Evolutionary conservation across 2,329 filamentous ascomycete species (phyloP), one percentile per base, ranked within the genome.

Genomic region (Chalaropsis ovoidea): DNA sequence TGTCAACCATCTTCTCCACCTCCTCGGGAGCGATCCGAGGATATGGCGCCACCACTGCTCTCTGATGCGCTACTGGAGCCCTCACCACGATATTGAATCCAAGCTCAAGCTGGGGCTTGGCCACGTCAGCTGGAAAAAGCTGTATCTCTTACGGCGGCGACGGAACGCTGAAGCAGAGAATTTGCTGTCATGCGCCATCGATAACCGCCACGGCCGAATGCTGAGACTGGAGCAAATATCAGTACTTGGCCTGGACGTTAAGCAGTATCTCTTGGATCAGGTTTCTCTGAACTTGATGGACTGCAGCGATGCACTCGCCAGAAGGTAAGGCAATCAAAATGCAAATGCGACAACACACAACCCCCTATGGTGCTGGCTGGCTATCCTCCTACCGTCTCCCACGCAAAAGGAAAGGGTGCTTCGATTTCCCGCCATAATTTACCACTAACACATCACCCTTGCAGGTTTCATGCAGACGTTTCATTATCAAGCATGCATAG

Each of bases 11-110:
- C 83, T 84, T 67, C 81, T 93, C 70, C 78, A 84, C 70, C 78
- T 79, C 61, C 77, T 95, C 65, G 82, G 85, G 47, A 84, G 86
- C 70, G 87, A 90, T 67, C 84, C 86, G 7, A 77, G 92, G 31
- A 79, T 96, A 64, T 97, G 94, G 93, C 86, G 85, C 69, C 76
- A 82, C 70, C 84, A 93, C 73, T 97, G 94, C 74, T 75, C 77
- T 65, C 75, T 76, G 43, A 96, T 91, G 77, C 80, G 75, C 65
- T 89, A 86, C 75, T 99, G 94, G 94, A 81, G 87, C 67, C 74
- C 80, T 1, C 77, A 78, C 54, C 87, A 91, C 75, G 75, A 77
- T n/a, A 78, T 91, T 58, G 69, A 74, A 41, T 73, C 77, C 63
- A 88, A 85, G 70, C 74, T 89, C 8, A 73, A 72, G 15, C 75